These are phyloP conservation scores for Pistacia vera DNA, from an alignment of 345 rosid genomes.

Conservation along the genomic window DNA sequence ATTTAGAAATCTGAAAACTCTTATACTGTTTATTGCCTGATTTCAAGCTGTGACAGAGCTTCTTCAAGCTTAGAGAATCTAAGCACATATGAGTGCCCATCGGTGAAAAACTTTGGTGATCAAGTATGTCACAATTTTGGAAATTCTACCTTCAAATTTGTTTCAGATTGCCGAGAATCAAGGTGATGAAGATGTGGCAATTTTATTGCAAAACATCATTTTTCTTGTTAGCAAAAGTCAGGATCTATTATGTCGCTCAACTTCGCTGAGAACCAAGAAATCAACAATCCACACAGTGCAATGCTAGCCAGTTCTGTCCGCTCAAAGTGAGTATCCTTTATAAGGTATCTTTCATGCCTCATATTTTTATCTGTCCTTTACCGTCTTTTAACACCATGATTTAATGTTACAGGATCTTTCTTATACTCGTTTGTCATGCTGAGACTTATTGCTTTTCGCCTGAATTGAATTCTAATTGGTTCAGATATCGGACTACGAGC, in stretches of 20 bases:
- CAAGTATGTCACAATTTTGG: not conserved
- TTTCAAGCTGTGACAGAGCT: conserved; percentile 19
- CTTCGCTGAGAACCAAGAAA: not conserved
- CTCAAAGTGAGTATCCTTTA: not conserved
- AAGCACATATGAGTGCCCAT: not conserved
- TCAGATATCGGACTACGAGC: conserved; percentile 2
- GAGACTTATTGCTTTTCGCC: no score
- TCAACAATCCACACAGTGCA: not conserved
- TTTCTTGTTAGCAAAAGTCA: not conserved
- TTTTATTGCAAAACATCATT: not conserved
- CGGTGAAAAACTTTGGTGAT: not conserved
- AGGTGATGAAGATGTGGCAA: not conserved
- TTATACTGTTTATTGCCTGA: conserved; percentile 10
- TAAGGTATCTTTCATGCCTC: not conserved
- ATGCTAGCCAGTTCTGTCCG: not conserved
- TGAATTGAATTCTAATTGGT: conserved; percentile 17
- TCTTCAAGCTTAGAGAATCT: conserved; percentile 4
- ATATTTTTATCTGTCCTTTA: not conserved
- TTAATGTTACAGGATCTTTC: conserved; percentile 1
- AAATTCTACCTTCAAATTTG: not conserved
- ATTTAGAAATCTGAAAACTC: no score
- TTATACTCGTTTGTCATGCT: not conserved
- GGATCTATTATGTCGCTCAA: not conserved
- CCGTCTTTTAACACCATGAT: not conserved
- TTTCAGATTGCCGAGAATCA: conserved; percentile 3